Percentiles rank a stretch among this genome's conserved stretches.
These are phyloP conservation scores for Gypsophila paniculata DNA, from an alignment of 179 eudicot genomes.

Conservation along the genomic window DNA sequence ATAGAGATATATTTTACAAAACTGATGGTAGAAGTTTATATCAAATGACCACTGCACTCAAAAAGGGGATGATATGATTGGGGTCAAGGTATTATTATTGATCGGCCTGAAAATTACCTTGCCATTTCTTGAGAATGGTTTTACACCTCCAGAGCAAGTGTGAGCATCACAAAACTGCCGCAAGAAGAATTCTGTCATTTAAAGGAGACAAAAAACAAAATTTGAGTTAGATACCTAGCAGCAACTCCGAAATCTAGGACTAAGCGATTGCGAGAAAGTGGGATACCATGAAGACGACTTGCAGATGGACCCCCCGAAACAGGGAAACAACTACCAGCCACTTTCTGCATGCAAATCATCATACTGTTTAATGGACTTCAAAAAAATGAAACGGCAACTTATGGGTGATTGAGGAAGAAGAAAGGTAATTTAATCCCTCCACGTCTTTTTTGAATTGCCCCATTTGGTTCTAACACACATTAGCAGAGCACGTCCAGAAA, in stretches of 20 bases:
- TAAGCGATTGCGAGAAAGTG: neutral
- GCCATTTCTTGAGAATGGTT: slow-evolving; percentile 79
- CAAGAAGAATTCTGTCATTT: slow-evolving; percentile 59
- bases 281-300: slow-evolving; percentile 77
- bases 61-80: neutral
- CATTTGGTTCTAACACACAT: neutral
- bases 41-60: neutral
- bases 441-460: neutral
- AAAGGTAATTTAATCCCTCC: neutral
- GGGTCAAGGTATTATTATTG: neutral
- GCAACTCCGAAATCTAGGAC: neutral
- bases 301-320: slow-evolving; percentile 62
- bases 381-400: neutral
- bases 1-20: neutral
- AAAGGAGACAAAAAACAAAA: neutral
- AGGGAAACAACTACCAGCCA: slow-evolving; percentile 80
- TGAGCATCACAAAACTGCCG: slow-evolving; percentile 90
- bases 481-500: neutral
- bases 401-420: neutral
- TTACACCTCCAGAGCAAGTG: slow-evolving; percentile 55
- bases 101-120: slow-evolving; percentile 39
- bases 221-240: slow-evolving; percentile 5
- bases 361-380: slow-evolving; percentile 19
- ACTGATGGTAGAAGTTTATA: neutral
- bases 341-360: slow-evolving; percentile 46